Base-by-base conservation (phyloP, 371 early-diverging fungal genomes). In the Syncephalastrum contaminatum region DNA sequence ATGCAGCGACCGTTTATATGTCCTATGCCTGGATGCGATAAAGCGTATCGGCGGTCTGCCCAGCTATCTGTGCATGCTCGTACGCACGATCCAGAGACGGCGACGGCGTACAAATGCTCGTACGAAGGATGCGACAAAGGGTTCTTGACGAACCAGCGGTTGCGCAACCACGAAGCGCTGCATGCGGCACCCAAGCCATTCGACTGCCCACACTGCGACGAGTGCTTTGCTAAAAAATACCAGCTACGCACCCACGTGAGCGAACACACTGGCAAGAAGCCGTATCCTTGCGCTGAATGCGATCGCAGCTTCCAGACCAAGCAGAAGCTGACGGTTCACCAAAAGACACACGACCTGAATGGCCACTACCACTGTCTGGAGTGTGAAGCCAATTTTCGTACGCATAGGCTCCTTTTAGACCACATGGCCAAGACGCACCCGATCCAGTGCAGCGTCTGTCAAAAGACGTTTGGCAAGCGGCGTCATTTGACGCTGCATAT, bases 51-150 rank as follows among this genome's bases (percentile, higher is more conserved):
- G 22, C 67, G 85, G 25, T 66, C 74, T 2, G 76, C 69, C 40
- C 85, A 88, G 53, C 70, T 90, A 5, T 48, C 56, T n/a, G 75
- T 74, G 1, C 90, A 90, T 59, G 58, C 70, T 36, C 75, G 74
- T 5, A 68, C 67, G 2, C 90, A 90, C 44, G 70, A 69, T 15
- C 66, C 76, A 2, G 48, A 59, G 22, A 18, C 66, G n/a, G 62
- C 68, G 22, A 71, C 66, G 51, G 69, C 76, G 18, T 73, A 63
- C 59, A 39, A 22, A 8, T 82, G 83, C 58, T 60, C 67, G 0
- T 54, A 60, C 48, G 60, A 66, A 2, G 64, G 59, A 4, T 82
- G 83, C 56, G 51, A 27, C 13, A 51, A 64, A n/a, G 47, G 67
- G 3, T 79, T 77, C 60, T 19, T 62, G 1, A 72, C 70, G 8